phyloP scores from a whole-genome alignment of 1,139 yeast genomes.

The Candida tunisiensis region DNA sequence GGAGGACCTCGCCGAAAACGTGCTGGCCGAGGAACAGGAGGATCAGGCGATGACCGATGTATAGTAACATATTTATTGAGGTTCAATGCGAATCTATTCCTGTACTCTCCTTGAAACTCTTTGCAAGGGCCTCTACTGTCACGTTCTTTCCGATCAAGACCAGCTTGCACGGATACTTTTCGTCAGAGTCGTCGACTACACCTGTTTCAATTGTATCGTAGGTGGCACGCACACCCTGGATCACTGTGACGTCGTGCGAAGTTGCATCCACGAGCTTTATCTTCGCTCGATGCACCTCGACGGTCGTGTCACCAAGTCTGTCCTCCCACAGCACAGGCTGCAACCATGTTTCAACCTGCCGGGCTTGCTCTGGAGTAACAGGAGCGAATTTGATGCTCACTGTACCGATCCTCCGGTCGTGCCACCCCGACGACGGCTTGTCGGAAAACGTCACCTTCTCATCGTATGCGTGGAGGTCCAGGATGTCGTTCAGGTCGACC shows the following conservation, averaged over 20 bases:
- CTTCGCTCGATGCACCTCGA: slow-evolving; percentile 68
- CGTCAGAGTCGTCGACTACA: slow-evolving; percentile 17
- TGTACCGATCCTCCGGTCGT: slow-evolving; percentile 38
- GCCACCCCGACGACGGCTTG: slow-evolving; percentile 5
- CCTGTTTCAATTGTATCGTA: slow-evolving; percentile 59
- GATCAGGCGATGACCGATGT: not conserved
- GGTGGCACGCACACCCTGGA: slow-evolving; percentile 92
- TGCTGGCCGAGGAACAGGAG: not conserved
- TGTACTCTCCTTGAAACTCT: not conserved
- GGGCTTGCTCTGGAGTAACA: slow-evolving; percentile 20
- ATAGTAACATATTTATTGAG: too few species aligned
- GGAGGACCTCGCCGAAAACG: slow-evolving; percentile 34
- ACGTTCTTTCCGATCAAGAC: slow-evolving; percentile 54
- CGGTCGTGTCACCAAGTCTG: slow-evolving; percentile 19
- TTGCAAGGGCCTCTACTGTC: slow-evolving; percentile 20
- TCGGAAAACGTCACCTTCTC: slow-evolving; percentile 15
- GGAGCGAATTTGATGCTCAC: slow-evolving; percentile 37
- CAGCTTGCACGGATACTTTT: slow-evolving; percentile 30
- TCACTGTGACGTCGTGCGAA: slow-evolving; percentile 26
- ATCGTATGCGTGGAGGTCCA: slow-evolving; percentile 75
- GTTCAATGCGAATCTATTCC: too few species aligned
- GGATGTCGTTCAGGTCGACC: slow-evolving; percentile 40
- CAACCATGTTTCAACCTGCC: slow-evolving; percentile 37
- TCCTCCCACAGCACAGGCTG: slow-evolving; percentile 60
- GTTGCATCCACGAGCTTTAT: slow-evolving; percentile 38